Base-by-base conservation (phyloP, 2,329 filamentous ascomycete genomes). In the Coniochaeta hoffmannii region DNA sequence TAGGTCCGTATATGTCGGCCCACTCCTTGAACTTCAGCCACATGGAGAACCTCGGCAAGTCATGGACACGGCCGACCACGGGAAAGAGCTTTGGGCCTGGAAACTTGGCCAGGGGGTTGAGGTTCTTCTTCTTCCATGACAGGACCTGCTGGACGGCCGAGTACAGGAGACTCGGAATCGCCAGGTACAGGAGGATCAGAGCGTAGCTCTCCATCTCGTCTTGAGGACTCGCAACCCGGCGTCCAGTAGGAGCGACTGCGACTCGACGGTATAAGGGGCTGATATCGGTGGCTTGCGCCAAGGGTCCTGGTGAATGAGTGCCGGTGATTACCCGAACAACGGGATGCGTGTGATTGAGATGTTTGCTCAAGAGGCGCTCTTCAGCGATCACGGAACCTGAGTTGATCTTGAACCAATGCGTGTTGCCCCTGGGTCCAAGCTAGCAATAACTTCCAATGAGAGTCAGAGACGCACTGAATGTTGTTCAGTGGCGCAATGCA, bases 1-100 rank as follows among this genome's bases (percentile, higher is more conserved):
- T 75, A 2, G 73, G 73, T 0, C 74, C 74, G 50, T 71, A 67
- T 17, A 65, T 64, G 53, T 74, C 69, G 12, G 71, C 71, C 74
- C 73, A 76, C 59, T 76, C 72, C 60, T 75, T 73, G 64, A 79
- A 77, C 65, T 78, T 79, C 61, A 77, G 70, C 76, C 76, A 79
- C 63, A 78, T 66, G 22, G 66, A 65, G 56, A 76, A 73, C 41
- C 72, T 69, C 9, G 76, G 72, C 1, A 79, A 60, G 57, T 79
- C 76, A 59, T 78, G 76, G 14, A 79, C 69, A 50, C 76, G 72
- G 30, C 76, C 76, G 17, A 79, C 65, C 22, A 79, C 62, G 36
- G 76, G 76, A 54, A 73, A 76, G 59, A 76, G 75, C 55, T 65
- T 69, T 11, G 76, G 76, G 0, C 76, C 76, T 0, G 76, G 76